Conservation (phyloP, 164 flowering plant species). For the Vitis labrusca region DNA sequence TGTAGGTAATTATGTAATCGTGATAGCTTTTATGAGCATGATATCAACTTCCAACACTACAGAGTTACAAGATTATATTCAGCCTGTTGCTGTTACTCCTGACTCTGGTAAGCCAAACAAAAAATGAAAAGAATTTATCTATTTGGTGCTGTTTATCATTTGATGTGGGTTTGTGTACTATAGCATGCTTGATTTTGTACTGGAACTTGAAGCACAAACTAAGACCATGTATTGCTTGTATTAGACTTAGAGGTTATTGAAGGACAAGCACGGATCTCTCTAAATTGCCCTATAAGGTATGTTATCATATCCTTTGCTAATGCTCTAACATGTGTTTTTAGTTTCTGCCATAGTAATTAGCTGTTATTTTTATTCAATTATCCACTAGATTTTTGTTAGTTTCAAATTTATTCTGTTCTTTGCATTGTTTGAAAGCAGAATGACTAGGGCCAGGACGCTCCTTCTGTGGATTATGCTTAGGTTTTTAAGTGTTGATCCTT, state of each 20-base stretch:
- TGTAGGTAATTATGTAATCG: constrained; percentile 5
- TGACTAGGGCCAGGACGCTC: too few relatives aligned
- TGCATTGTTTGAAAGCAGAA: too few relatives aligned
- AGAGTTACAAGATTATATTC: constrained; percentile 8
- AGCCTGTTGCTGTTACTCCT: constrained; percentile 4
- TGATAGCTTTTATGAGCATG: constrained; percentile 6
- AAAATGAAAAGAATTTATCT: neutral
- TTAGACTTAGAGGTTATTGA: constrained; percentile 4
- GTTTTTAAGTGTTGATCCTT: too few relatives aligned
- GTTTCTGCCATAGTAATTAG: too few relatives aligned
- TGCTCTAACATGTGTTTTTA: too few relatives aligned
- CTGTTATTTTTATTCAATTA: too few relatives aligned
- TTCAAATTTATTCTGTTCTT: too few relatives aligned
- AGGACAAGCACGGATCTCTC: constrained; percentile 7
- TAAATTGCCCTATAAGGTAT: constrained; percentile 14
- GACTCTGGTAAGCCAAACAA: neutral
- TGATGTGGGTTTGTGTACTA: neutral
- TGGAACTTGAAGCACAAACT: neutral
- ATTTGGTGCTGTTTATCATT: neutral
- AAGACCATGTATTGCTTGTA: neutral
- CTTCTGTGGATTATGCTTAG: too few relatives aligned
- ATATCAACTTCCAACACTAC: neutral
- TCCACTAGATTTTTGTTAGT: too few relatives aligned
- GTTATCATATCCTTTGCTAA: neutral
- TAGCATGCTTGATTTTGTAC: neutral